phyloP scores from a whole-genome alignment of 805 yeast genomes.

The Starmerella powellii region DNA sequence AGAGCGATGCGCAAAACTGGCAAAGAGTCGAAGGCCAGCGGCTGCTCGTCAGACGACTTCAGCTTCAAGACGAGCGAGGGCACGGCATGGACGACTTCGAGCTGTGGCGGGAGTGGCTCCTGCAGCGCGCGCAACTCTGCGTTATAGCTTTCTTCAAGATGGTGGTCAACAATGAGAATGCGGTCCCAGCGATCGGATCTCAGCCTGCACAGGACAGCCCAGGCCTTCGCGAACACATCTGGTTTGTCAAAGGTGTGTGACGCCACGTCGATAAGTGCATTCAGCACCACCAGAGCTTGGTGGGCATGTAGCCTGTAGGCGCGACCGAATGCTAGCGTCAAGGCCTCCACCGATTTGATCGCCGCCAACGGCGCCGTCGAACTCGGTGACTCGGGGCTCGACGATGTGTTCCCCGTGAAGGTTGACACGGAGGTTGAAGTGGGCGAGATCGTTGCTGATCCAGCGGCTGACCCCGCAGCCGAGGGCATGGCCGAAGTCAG shows the following conservation, averaged over 20 bases:
- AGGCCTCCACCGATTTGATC: slow-evolving; percentile 9
- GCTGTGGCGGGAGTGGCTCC: slow-evolving; percentile 31
- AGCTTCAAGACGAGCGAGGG: slow-evolving; percentile 26
- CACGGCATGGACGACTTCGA: slow-evolving; percentile 29
- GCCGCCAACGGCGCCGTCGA: background rate
- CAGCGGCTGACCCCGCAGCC: too few species aligned
- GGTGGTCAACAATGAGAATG: slow-evolving; percentile 18
- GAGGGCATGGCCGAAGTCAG: too few species aligned
- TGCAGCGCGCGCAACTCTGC: slow-evolving; percentile 24
- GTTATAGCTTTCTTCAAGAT: slow-evolving; percentile 19
- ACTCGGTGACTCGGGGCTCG: too few species aligned
- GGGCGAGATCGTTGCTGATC: too few species aligned
- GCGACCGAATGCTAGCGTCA: slow-evolving; percentile 7
- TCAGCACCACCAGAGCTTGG: slow-evolving; percentile 8
- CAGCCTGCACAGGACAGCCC: slow-evolving; percentile 20
- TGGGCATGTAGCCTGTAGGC: slow-evolving; percentile 5
- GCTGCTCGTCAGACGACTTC: too few species aligned
- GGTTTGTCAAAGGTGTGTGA: slow-evolving; percentile 7
- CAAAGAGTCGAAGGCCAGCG: slow-evolving; percentile 40
- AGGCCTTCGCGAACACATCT: slow-evolving; percentile 18
- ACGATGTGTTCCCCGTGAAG: too few species aligned
- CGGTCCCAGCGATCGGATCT: slow-evolving; percentile 17
- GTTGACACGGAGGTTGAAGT: too few species aligned
- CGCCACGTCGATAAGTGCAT: slow-evolving; percentile 14
- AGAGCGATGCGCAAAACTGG: slow-evolving; percentile 39